Conservation (phyloP, 2,329 filamentous ascomycete genomes). For the Phialocephala subalpina region DNA sequence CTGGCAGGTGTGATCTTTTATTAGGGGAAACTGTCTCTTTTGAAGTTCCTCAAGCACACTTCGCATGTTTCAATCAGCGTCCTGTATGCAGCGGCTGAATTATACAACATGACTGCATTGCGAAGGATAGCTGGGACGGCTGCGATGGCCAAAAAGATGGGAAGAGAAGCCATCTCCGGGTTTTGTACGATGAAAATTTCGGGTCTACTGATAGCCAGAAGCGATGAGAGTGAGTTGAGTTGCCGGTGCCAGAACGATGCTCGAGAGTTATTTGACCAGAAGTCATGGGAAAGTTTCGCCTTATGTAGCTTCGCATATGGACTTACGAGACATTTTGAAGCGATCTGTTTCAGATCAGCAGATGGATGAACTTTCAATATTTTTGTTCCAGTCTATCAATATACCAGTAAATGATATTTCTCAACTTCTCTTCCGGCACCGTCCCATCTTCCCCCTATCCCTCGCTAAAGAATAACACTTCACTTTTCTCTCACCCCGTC, state of each 20-base stretch:
- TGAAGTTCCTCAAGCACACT: not conserved
- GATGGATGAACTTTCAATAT: not conserved
- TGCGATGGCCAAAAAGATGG: too few relatives aligned
- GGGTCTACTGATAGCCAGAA: too few relatives aligned
- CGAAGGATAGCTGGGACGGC: not conserved
- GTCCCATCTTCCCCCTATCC: conserved; percentile 21
- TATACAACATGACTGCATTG: not conserved
- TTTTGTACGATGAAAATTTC: too few relatives aligned
- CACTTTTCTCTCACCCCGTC: conserved; percentile 14
- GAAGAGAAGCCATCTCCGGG: too few relatives aligned
- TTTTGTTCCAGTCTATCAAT: conserved; percentile 12
- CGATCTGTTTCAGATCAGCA: not conserved
- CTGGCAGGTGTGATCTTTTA: not conserved
- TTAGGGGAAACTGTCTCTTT: not conserved
- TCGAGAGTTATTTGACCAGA: too few relatives aligned
- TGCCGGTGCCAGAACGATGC: too few relatives aligned
- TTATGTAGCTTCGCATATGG: not conserved
- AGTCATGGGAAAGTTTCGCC: too few relatives aligned
- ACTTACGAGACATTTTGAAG: not conserved
- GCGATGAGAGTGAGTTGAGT: too few relatives aligned
- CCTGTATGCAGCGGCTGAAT: not conserved
- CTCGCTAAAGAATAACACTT: conserved; percentile 23
- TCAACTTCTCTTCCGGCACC: conserved; percentile 23
- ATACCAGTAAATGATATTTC: conserved; percentile 25
- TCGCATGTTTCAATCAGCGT: not conserved